Base-by-base conservation (phyloP, 148 eudicot species). In the Beta vulgaris region DNA sequence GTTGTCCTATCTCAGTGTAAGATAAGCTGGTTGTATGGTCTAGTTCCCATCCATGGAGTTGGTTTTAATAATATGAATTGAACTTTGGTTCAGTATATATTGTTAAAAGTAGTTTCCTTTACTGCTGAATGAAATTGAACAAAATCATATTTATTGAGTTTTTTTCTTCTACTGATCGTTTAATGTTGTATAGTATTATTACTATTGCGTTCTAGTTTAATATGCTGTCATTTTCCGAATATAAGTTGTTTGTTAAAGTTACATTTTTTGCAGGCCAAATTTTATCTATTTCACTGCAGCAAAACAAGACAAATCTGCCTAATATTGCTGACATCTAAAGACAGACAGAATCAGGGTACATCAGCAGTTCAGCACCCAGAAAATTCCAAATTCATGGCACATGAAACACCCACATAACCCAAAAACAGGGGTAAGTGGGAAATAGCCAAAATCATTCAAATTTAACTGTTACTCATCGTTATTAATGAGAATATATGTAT, bases 341-440 rank as follows among this genome's bases (percentile, higher is more conserved):
- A 35, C 11, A 58, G 25, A 53, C 59, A 71, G 28, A 57, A 73
- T 28, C 29, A 21, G 43, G 54, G 28, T 4, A 31, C 60, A 49
- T 18, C 12, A 19, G 35, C 61, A 48, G 23, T 40, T 18, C 12
- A 19, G 35, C 61, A 48, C 32, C 53, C 68, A 62, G 57, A 68
- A 71, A 71, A 64, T 7, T 71, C 80, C 80, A 71, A 77, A 77
- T 61, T 15, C 37, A 42, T 44, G 49, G 6, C 71, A 71, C 70
- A 71, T 71, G 70, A 37, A 35, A 59, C 44, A 34, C 12, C 44
- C 32, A 32, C 46, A 6, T 18, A 18, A 28, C 49, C 69, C 25
- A 61, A n/a, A 32, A 31, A 34, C 64, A 15, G 37, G 32, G 46
- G 26, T 39, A 65, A 7, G 46, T 11, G 26, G n/a, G 23, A 64